Conservation (phyloP, 176 grass and related monocot species). For the Eragrostis curvula region DNA sequence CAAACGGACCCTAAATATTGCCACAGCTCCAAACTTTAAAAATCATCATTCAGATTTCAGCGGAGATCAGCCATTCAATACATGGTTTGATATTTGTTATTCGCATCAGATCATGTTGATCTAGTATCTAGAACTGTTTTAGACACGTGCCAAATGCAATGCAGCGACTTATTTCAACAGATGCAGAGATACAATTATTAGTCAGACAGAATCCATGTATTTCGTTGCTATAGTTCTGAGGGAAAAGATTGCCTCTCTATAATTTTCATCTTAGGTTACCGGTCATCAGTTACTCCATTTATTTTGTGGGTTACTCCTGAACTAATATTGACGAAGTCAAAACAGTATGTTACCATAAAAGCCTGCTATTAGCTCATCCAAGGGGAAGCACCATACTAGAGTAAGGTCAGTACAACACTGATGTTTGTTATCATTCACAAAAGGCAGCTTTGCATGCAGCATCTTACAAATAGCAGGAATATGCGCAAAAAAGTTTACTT, state of each 20-base stretch:
- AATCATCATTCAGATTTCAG: neutral
- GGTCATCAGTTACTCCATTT: neutral
- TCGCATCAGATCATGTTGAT: neutral
- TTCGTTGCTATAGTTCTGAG: neutral
- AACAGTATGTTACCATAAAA: neutral
- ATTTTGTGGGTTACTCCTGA: neutral
- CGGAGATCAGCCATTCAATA: neutral
- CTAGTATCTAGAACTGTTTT: slow-evolving; percentile 25
- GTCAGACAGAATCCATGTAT: neutral
- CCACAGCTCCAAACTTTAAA: neutral
- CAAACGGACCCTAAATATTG: no score
- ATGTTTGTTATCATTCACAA: neutral
- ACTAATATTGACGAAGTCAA: neutral
- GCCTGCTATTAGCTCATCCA: neutral
- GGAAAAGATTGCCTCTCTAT: neutral
- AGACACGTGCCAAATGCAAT: slow-evolving; percentile 7
- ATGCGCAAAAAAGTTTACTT: slow-evolving; percentile 23
- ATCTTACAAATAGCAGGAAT: neutral
- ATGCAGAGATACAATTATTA: neutral
- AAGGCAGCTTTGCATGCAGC: neutral
- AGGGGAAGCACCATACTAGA: neutral
- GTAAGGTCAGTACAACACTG: neutral
- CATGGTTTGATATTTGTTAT: neutral
- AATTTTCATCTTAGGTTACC: neutral
- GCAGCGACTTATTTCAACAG: neutral